phyloP scores from a whole-genome alignment of 202 grass and related monocot species.

The Panicum virgatum region DNA sequence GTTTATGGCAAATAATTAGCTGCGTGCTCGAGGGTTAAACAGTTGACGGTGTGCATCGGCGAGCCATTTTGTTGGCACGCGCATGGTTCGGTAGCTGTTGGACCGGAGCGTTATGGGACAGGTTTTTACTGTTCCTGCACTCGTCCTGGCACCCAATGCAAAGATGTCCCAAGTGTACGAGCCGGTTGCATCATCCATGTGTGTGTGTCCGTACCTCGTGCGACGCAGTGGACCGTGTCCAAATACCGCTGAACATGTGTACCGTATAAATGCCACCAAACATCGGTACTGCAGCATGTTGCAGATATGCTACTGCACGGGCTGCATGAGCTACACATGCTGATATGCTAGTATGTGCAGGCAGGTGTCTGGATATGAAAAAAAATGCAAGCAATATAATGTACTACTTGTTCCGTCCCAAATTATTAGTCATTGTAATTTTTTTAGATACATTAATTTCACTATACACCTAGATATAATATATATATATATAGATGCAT shows the following conservation, averaged over 20 bases:
- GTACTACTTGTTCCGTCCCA: no score
- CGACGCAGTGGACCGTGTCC: not conserved
- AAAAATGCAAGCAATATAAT: no score
- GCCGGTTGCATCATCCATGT: slow-evolving; percentile 10
- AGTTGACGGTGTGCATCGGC: not conserved
- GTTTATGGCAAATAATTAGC: not conserved
- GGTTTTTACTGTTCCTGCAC: not conserved
- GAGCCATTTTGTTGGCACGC: slow-evolving; percentile 40
- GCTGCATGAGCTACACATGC: not conserved
- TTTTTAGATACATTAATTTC: no score
- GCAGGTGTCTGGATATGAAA: not conserved
- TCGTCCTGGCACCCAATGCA: not conserved
- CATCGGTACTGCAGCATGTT: not conserved
- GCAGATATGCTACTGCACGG: not conserved
- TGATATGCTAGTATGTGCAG: not conserved
- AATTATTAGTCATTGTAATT: no score
- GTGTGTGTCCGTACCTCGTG: not conserved
- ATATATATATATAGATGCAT: no score
- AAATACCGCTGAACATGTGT: not conserved
- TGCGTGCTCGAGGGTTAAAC: slow-evolving; percentile 32
- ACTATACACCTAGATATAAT: no score
- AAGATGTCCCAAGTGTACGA: not conserved
- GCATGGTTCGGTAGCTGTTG: slow-evolving; percentile 32
- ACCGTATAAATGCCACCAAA: not conserved
- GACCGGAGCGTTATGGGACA: slow-evolving; percentile 17